Percentiles rank a stretch among this genome's conserved stretches.
phyloP scores from a whole-genome alignment of 192 early-diverging fungal species.

The Lobosporangium transversale region DNA sequence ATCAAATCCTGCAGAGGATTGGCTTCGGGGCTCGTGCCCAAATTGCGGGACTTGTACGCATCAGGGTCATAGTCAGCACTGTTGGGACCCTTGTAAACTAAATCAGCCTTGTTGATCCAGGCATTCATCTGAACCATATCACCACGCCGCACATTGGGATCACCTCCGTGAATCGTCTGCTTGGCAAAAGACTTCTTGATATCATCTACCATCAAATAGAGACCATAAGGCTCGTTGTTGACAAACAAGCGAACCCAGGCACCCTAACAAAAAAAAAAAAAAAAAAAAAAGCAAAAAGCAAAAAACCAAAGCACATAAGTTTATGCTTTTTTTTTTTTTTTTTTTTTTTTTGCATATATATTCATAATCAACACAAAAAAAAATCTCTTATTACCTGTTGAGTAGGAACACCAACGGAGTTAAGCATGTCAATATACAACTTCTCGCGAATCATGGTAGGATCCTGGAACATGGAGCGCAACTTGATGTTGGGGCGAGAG shows the following conservation, averaged over 20 bases:
- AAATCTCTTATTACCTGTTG: conserved; percentile 16
- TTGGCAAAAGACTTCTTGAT: conserved; percentile 54
- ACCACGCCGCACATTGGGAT: conserved; percentile 8
- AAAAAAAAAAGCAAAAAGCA: neutral
- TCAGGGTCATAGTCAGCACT: conserved; percentile 18
- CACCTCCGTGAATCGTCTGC: conserved; percentile 43
- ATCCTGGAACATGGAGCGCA: conserved; percentile 42
- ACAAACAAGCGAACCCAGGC: conserved; percentile 53
- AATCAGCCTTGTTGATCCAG: conserved; percentile 32
- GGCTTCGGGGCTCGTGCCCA: conserved; percentile 7
- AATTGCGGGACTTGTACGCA: conserved; percentile 12
- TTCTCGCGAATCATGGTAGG: conserved; percentile 56
- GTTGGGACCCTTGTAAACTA: conserved; percentile 42
- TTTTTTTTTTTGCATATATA: no score
- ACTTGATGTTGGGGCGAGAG: conserved; percentile 49
- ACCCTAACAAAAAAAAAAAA: neutral
- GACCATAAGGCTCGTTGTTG: conserved; percentile 52
- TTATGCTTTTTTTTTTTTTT: no score
- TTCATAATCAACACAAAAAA: neutral
- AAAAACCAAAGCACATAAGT: no score
- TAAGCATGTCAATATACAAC: conserved; percentile 55
- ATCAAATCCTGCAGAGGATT: conserved; percentile 39
- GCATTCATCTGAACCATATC: conserved; percentile 53
- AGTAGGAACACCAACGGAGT: conserved; percentile 43
- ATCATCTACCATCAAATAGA: conserved; percentile 56